These are phyloP conservation scores for Lactuca sativa DNA, from an alignment of 129 eudicot genomes.

Conservation along the genomic window DNA sequence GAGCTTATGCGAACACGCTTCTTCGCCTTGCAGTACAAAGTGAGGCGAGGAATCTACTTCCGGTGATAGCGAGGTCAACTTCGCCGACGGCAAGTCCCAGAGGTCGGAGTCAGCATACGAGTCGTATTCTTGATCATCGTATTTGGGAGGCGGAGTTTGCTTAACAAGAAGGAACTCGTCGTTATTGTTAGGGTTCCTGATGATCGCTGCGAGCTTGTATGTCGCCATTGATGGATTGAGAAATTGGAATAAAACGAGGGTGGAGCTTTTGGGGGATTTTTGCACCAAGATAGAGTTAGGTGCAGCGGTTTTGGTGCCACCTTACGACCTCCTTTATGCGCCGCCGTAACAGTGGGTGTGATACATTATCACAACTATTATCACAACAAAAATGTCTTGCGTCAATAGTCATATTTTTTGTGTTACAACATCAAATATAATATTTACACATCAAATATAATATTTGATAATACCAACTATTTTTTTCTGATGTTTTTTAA, in stretches of 20 bases:
- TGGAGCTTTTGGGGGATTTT: neutral
- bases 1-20: conserved; percentile 35
- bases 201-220: conserved; percentile 58
- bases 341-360: too few species aligned
- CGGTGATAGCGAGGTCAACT: conserved; percentile 17
- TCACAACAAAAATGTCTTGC: too few species aligned
- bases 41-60: conserved; percentile 29
- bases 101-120: conserved; percentile 77
- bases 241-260: neutral
- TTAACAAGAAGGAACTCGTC: conserved; percentile 51
- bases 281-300: conserved; percentile 3
- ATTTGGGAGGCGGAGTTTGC: conserved; percentile 76
- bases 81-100: conserved; percentile 63
- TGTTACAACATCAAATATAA: too few species aligned
- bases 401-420: too few species aligned
- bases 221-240: conserved; percentile 44
- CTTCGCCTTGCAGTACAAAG: conserved; percentile 39
- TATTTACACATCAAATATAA: too few species aligned
- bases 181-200: conserved; percentile 55
- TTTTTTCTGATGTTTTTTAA: too few species aligned
- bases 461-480: too few species aligned
- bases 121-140: conserved; percentile 74
- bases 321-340: neutral
- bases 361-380: too few species aligned
- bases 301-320: conserved; percentile 18